These are phyloP conservation scores for Nakazawaea ambrosiae DNA, from an alignment of 805 yeast genomes.

Conservation along the genomic window DNA sequence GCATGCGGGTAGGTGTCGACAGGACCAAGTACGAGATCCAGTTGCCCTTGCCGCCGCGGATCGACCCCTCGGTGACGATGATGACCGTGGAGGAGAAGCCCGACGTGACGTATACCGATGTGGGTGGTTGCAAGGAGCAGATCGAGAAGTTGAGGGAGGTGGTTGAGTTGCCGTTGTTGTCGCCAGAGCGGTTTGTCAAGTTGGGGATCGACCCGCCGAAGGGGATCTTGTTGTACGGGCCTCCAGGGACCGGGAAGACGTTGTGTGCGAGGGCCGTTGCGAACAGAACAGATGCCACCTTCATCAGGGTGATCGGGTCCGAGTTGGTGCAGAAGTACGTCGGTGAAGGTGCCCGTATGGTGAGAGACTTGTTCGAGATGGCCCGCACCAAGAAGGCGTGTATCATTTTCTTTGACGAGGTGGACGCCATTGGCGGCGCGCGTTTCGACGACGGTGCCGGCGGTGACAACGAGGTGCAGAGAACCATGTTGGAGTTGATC, in stretches of 20 bases:
- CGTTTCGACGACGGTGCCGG: slow-evolving; percentile 99
- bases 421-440: slow-evolving; percentile 99
- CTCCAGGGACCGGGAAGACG: slow-evolving; percentile 99
- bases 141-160: slow-evolving; percentile 95
- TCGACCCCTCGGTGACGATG: slow-evolving; percentile 98
- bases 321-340: slow-evolving; percentile 97
- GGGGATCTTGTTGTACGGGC: slow-evolving; percentile 93
- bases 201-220: slow-evolving; percentile 99
- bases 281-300: slow-evolving; percentile 97
- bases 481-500: slow-evolving; percentile 97
- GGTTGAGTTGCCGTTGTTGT: slow-evolving; percentile 85
- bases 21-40: slow-evolving; percentile 95
- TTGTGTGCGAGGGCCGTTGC: slow-evolving; percentile 99
- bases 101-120: slow-evolving; percentile 96
- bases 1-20: slow-evolving; percentile 99
- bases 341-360: slow-evolving; percentile 99
- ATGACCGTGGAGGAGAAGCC: slow-evolving; percentile 99
- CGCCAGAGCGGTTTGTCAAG: slow-evolving; percentile 95
- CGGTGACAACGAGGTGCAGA: slow-evolving; percentile 97
- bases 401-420: slow-evolving; percentile 95
- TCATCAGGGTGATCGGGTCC: slow-evolving; percentile 96
- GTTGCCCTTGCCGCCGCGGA: slow-evolving; percentile 94
- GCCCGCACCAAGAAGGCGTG: slow-evolving; percentile 98
- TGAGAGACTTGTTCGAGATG: slow-evolving; percentile 96
- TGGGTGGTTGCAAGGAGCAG: slow-evolving; percentile 98